Percentiles rank a stretch among this genome's conserved stretches.
phyloP scores from a whole-genome alignment of 257 asterid genomes.

The Solanum medicagineum region DNA sequence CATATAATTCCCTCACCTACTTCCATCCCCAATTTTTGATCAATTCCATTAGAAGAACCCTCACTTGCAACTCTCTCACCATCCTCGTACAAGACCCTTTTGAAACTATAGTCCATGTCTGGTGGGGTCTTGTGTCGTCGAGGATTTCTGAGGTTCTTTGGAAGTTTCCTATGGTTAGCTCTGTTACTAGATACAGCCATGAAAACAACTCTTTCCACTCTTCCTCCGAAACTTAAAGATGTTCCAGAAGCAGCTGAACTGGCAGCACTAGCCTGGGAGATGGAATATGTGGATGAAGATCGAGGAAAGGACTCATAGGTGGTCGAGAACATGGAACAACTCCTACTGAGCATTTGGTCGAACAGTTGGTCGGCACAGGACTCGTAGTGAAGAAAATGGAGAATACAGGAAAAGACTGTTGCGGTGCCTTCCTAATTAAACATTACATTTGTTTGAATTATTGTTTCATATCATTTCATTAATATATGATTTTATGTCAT shows the following conservation, averaged over 20 bases:
- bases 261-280: not conserved
- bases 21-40: not conserved
- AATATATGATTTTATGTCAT: too few species aligned
- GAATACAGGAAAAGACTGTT: too few species aligned
- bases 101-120: conserved; percentile 1
- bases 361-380: conserved; percentile 10
- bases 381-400: too few species aligned
- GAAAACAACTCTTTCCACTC: conserved; percentile 1
- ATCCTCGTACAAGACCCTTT: not conserved
- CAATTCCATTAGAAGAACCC: not conserved
- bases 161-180: conserved; percentile 21
- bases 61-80: conserved; percentile 11
- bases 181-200: conserved; percentile 3
- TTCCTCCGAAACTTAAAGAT: not conserved
- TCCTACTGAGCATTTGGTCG: conserved; percentile 29
- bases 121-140: conserved; percentile 51
- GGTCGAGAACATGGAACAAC: not conserved
- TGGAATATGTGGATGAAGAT: conserved; percentile 1
- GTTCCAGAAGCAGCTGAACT: not conserved
- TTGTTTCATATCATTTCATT: too few species aligned
- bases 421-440: not conserved
- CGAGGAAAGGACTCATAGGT: conserved; percentile 4
- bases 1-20: conserved; percentile 27
- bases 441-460: not conserved
- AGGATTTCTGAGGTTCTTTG: conserved; percentile 51